phyloP scores from a whole-genome alignment of 169 alveolate species.

The Neospora caninum region DNA sequence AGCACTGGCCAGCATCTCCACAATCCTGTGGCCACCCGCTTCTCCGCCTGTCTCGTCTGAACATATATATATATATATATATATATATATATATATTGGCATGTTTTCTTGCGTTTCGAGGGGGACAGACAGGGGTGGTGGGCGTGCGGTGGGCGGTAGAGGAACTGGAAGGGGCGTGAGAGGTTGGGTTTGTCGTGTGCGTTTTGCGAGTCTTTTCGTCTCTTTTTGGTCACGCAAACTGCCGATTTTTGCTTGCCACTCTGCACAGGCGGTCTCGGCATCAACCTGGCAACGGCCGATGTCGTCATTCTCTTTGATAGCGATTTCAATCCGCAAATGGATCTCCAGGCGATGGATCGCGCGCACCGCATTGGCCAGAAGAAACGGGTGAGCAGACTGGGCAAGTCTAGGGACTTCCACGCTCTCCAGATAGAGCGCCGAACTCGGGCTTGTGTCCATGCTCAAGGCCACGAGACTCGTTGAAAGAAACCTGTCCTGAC shows the following conservation, averaged over 20 bases:
- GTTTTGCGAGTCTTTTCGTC: background rate
- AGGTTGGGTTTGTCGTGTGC: background rate
- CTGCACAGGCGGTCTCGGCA: constrained; percentile 91
- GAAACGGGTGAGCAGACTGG: constrained; percentile 85
- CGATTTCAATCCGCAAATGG: constrained; percentile 95
- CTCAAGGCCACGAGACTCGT: too few species aligned
- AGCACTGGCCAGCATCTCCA: too few species aligned
- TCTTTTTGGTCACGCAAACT: background rate
- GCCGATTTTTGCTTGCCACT: constrained; percentile 72
- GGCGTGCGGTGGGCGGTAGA: constrained; percentile 65
- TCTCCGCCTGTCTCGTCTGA: too few species aligned
- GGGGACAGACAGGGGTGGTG: background rate
- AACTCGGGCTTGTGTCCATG: too few species aligned
- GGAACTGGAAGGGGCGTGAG: constrained; percentile 85
- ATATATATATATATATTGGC: background rate
- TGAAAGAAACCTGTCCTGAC: too few species aligned
- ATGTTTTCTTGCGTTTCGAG: background rate
- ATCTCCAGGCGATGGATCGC: constrained; percentile 93
- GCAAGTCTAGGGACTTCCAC: too few species aligned
- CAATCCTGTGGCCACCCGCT: too few species aligned
- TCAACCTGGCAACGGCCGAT: constrained; percentile 93
- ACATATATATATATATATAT: background rate
- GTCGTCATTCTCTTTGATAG: constrained; percentile 93
- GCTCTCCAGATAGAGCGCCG: too few species aligned
- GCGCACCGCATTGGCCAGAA: constrained; percentile 95